A percentile compares a stretch with the other conserved stretches of the same genome.
These are phyloP conservation scores for Marasmius tenuissimus DNA, from an alignment of 1,284 basidiomycete genomes.

Conservation along the genomic window DNA sequence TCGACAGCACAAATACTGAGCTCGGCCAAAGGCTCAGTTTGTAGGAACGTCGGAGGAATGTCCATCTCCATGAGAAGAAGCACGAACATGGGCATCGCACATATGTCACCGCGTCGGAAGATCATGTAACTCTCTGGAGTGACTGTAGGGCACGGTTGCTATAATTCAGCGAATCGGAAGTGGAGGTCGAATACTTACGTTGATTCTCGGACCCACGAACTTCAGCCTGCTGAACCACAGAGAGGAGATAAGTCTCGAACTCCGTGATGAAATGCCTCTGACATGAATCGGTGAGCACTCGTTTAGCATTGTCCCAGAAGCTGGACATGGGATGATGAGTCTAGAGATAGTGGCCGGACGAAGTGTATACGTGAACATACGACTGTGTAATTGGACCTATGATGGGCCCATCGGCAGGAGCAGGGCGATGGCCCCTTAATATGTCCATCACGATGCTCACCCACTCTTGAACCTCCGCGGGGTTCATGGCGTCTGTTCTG, in stretches of 20 bases:
- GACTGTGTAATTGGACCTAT: neutral
- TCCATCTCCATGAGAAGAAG: neutral
- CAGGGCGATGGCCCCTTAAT: neutral
- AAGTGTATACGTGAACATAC: neutral
- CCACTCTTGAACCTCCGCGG: neutral
- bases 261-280: neutral
- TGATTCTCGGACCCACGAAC: neutral
- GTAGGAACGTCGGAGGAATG: neutral
- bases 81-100: neutral
- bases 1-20: conserved; percentile 16
- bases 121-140: neutral
- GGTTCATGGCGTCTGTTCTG: neutral
- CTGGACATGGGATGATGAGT: neutral
- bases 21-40: neutral
- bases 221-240: neutral
- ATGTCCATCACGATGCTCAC: neutral
- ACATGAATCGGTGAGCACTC: neutral
- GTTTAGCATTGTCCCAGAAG: neutral
- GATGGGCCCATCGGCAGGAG: neutral
- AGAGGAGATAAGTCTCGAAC: neutral
- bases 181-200: neutral
- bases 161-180: neutral
- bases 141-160: neutral
- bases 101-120: neutral
- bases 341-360: neutral